phyloP scores from a whole-genome alignment of 768 basidiomycete genomes.

The Mrakia hoshinonis region DNA sequence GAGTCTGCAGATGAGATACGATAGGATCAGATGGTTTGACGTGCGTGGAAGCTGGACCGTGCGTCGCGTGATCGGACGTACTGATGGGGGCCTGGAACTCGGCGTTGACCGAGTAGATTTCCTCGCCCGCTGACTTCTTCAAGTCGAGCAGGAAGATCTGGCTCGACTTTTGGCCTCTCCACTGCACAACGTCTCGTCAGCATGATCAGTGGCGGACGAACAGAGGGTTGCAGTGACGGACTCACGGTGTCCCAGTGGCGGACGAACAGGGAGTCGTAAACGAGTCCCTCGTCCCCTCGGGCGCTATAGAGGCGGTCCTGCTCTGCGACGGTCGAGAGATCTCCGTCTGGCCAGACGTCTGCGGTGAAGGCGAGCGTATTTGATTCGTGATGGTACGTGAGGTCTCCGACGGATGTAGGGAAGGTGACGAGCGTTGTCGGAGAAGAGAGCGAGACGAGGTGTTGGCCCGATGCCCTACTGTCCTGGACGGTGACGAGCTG shows the following conservation, averaged over 20 bases:
- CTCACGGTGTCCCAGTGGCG: conserved; percentile 70
- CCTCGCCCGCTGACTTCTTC: conserved; percentile 37
- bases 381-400: conserved; percentile 38
- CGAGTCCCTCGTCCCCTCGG: conserved; percentile 61
- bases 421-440: conserved; percentile 26
- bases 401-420: conserved; percentile 44
- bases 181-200: no score
- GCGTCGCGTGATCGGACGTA: background rate
- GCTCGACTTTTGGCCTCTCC: conserved; percentile 61
- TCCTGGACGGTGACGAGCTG: conserved; percentile 31
- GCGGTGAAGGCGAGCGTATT: conserved; percentile 59
- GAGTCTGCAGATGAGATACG: conserved; percentile 41
- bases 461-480: background rate
- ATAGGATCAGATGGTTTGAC: background rate
- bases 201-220: conserved; percentile 69
- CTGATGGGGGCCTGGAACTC: background rate
- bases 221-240: conserved; percentile 58
- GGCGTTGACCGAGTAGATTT: background rate
- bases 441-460: background rate
- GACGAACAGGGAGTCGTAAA: conserved; percentile 61
- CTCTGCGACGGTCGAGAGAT: conserved; percentile 50
- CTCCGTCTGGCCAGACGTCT: conserved; percentile 66
- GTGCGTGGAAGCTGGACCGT: no score
- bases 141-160: conserved; percentile 66
- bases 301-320: conserved; percentile 59